Evolutionary conservation across 371 early-diverging fungal species (phyloP).

Genomic region (Rhizopus arrhizus): DNA sequence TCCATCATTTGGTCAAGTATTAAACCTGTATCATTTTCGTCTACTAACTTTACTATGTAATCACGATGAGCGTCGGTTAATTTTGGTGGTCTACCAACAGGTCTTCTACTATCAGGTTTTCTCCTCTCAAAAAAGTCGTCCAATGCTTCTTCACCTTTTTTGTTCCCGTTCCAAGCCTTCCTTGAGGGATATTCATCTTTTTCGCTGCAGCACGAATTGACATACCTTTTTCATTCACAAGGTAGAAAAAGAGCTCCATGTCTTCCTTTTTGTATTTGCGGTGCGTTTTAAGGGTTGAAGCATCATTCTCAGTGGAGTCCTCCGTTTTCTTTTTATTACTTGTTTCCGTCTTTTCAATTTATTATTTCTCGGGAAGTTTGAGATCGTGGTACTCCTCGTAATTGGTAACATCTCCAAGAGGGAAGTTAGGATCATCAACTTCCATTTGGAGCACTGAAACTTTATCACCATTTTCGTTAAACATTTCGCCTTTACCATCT

Average conservation of each 20-base stretch:
- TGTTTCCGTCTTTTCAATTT: not conserved
- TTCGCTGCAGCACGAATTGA: not conserved
- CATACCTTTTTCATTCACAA: conserved; percentile 2
- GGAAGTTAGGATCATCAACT: not conserved
- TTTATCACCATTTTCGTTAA: conserved; percentile 10
- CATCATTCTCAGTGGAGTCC: not conserved
- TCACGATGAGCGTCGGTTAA: conserved; percentile 3
- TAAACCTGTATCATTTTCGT: conserved; percentile 18
- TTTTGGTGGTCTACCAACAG: conserved; percentile 5
- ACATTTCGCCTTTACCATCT: conserved; percentile 4
- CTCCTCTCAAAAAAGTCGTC: conserved; percentile 3
- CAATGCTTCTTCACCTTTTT: conserved; percentile 4
- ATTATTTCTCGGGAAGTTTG: conserved; percentile 6
- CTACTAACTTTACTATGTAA: conserved; percentile 12
- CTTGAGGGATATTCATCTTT: conserved; percentile 2
- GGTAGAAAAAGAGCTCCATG: not conserved
- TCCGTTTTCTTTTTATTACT: not conserved
- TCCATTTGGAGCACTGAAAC: conserved; percentile 2
- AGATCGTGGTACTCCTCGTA: conserved; percentile 4
- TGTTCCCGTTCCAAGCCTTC: conserved; percentile 4
- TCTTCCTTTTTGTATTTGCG: conserved; percentile 5
- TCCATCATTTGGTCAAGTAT: conserved; percentile 21
- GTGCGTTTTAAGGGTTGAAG: conserved; percentile 1
- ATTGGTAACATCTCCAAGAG: conserved; percentile 1
- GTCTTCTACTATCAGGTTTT: conserved; percentile 10